These are phyloP conservation scores for Alternaria panax DNA, from an alignment of 2,329 filamentous ascomycete species.

Conservation along the genomic window DNA sequence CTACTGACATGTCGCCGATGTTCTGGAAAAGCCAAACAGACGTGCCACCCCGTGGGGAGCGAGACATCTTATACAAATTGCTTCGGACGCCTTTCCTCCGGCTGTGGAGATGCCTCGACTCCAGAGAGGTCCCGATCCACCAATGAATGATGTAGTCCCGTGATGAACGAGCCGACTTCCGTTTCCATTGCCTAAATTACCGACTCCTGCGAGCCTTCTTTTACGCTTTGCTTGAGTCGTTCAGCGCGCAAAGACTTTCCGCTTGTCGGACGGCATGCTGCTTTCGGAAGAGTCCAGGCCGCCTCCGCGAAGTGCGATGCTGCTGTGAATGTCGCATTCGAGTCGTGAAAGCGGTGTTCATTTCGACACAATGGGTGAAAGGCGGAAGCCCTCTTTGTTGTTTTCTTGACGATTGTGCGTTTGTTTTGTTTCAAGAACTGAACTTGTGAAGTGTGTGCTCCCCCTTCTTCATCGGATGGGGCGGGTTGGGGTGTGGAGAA, in stretches of 20 bases:
- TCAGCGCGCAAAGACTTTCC: not conserved
- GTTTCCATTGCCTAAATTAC: constrained; percentile 9
- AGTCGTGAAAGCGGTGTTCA: not conserved
- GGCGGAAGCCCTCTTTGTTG: fast-evolving
- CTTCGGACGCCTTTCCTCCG: constrained; percentile 21
- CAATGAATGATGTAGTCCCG: constrained; percentile 15
- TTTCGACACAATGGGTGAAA: too few relatives aligned
- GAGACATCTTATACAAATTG: constrained; percentile 12
- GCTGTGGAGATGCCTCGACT: constrained; percentile 15
- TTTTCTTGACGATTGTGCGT: too few relatives aligned
- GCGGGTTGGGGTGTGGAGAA: constrained; percentile 14
- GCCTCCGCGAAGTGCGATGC: not conserved
- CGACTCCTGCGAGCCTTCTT: constrained; percentile 2
- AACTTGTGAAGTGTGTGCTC: not conserved
- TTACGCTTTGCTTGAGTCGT: constrained; percentile 4
- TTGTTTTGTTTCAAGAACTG: not conserved
- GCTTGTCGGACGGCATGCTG: constrained; percentile 13
- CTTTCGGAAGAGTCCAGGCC: constrained; percentile 6
- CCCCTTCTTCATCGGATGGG: not conserved
- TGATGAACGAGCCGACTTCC: constrained; percentile 11
- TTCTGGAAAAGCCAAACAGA: constrained; percentile 9
- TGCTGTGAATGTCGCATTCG: constrained; percentile 1
- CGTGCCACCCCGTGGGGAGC: constrained; percentile 19
- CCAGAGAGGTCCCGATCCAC: constrained; percentile 12
- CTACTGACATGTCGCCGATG: not conserved